phyloP scores from a whole-genome alignment of 2,329 filamentous ascomycete species.

The Phaeosphaeriaceae sp. region DNA sequence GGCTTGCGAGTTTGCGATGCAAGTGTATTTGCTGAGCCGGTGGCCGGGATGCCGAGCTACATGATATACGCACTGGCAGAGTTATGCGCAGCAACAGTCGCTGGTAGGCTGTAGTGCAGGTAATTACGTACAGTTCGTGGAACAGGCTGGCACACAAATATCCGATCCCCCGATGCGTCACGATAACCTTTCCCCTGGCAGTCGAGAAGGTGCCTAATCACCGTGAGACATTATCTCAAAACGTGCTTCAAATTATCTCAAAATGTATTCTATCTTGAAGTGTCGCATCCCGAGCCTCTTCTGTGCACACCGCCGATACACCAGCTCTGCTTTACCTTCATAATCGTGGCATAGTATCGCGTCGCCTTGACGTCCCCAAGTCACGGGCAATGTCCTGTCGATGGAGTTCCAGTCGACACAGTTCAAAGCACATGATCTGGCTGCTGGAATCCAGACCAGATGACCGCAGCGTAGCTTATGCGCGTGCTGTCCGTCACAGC shows the following conservation, averaged over 20 bases:
- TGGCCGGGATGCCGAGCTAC: slow-evolving; percentile 27
- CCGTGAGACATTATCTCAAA: too few relatives aligned
- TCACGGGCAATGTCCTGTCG: not conserved
- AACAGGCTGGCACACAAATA: too few relatives aligned
- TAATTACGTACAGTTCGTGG: too few relatives aligned
- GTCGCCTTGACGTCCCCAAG: slow-evolving; percentile 4
- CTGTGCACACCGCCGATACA: slow-evolving; percentile 9
- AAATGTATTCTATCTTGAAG: not conserved
- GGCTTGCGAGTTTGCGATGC: slow-evolving; percentile 23
- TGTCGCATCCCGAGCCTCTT: not conserved
- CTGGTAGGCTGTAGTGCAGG: too few relatives aligned
- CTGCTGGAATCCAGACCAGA: slow-evolving; percentile 9
- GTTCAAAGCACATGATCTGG: slow-evolving; percentile 17
- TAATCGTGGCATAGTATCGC: slow-evolving; percentile 22
- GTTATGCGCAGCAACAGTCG: slow-evolving; percentile 30
- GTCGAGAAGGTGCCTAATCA: too few relatives aligned
- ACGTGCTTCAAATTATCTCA: too few relatives aligned
- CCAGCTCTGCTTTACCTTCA: slow-evolving; percentile 13
- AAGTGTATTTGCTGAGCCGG: slow-evolving; percentile 26
- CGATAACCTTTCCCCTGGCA: too few relatives aligned
- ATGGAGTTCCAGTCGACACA: slow-evolving; percentile 4
- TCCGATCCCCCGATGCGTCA: too few relatives aligned
- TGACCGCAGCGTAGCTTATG: slow-evolving; percentile 24
- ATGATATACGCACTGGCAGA: slow-evolving; percentile 31
- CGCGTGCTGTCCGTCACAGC: slow-evolving; percentile 1